Percentiles rank a stretch among this genome's conserved stretches.
phyloP scores from a whole-genome alignment of 2,329 filamentous ascomycete species.

The Epichloe amarillans region DNA sequence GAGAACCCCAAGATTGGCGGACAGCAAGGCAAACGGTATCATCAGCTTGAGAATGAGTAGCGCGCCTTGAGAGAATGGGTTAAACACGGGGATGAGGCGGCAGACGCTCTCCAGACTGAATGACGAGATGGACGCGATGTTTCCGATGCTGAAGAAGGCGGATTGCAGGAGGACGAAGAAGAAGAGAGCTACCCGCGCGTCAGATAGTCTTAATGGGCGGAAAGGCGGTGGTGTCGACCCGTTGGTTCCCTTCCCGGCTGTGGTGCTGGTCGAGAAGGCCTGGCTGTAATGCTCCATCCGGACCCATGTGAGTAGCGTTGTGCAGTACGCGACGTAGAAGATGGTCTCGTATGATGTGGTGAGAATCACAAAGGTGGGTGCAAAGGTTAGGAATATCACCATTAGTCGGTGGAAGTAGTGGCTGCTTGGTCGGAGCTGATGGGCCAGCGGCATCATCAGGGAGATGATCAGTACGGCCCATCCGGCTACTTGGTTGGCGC shows the following conservation, averaged over 20 bases:
- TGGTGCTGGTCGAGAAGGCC: neutral
- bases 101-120: conserved; percentile 87
- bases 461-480: conserved; percentile 68
- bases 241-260: conserved; percentile 10
- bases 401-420: conserved; percentile 85
- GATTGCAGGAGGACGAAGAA: conserved; percentile 92
- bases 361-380: conserved; percentile 86
- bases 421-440: conserved; percentile 65
- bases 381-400: conserved; percentile 83
- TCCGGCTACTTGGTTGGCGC: conserved; percentile 76
- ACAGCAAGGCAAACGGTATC: conserved; percentile 85
- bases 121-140: conserved; percentile 83
- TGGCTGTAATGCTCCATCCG: conserved; percentile 20
- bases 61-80: conserved; percentile 81
- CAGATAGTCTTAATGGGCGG: conserved; percentile 65
- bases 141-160: conserved; percentile 93
- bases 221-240: conserved; percentile 6
- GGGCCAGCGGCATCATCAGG: conserved; percentile 65
- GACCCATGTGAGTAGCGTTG: conserved; percentile 77
- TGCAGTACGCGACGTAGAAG: conserved; percentile 84
- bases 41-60: conserved; percentile 80
- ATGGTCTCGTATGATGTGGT: conserved; percentile 95
- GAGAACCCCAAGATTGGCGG: conserved; percentile 80
- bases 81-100: conserved; percentile 81
- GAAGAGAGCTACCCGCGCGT: conserved; percentile 80